These are phyloP conservation scores for Phascolomyces articulosus DNA, from an alignment of 371 early-diverging fungal species.

Conservation along the genomic window DNA sequence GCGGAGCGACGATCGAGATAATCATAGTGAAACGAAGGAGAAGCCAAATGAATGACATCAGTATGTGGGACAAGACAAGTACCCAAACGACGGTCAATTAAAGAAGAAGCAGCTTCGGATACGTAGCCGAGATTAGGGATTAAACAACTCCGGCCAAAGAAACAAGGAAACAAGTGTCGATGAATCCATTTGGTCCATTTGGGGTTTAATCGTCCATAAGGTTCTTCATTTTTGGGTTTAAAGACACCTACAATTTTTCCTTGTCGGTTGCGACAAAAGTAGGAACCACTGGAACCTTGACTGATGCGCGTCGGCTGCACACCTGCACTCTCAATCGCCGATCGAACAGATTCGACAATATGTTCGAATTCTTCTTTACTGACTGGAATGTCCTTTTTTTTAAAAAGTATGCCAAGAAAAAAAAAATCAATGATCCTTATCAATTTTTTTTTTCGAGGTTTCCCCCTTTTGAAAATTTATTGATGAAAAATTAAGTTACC, in stretches of 20 bases:
- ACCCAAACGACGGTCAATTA: constrained; percentile 76
- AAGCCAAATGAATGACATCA: constrained; percentile 74
- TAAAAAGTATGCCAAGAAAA: background rate
- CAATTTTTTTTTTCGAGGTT: too few relatives aligned
- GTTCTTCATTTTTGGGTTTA: constrained; percentile 95
- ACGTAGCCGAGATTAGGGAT: constrained; percentile 91
- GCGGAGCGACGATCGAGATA: constrained; percentile 57
- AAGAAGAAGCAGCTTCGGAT: constrained; percentile 85
- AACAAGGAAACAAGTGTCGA: constrained; percentile 84
- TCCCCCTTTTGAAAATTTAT: too few relatives aligned
- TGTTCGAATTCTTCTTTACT: constrained; percentile 51
- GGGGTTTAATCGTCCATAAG: constrained; percentile 88
- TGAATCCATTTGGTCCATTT: constrained; percentile 97
- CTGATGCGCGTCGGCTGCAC: constrained; percentile 73
- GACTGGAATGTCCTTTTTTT: constrained; percentile 38
- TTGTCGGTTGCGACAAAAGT: constrained; percentile 77
- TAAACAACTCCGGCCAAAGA: constrained; percentile 87
- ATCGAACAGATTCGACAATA: constrained; percentile 71
- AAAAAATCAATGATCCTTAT: too few relatives aligned
- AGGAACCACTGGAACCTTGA: constrained; percentile 89
- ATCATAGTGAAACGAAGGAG: constrained; percentile 81
- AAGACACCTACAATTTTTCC: constrained; percentile 87
- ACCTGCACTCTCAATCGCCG: constrained; percentile 65
- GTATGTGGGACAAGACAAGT: constrained; percentile 87
- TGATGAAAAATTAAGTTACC: background rate